A percentile compares a stretch with the other conserved stretches of the same genome.
These are phyloP conservation scores for Fonsecaea erecta DNA, from an alignment of 2,329 filamentous ascomycete genomes.

Conservation along the genomic window DNA sequence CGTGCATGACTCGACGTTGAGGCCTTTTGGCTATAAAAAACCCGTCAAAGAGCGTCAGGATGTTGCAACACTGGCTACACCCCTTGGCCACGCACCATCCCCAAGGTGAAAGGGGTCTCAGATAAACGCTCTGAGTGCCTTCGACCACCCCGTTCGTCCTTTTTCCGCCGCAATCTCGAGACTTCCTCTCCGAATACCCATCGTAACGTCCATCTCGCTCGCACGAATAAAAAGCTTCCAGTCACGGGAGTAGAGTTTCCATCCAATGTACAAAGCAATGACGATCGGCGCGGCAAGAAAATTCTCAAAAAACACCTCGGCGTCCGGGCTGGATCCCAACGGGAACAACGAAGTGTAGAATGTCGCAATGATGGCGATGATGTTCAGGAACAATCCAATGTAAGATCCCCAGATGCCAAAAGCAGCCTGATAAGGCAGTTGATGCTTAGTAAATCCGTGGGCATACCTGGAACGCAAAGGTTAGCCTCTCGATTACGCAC, in stretches of 20 bases:
- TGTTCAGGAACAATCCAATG: constrained; percentile 76
- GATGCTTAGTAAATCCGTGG: constrained; percentile 78
- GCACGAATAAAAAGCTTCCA: constrained; percentile 31
- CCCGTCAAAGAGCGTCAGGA: no score
- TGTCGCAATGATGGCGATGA: constrained; percentile 76
- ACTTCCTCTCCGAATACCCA: constrained; percentile 29
- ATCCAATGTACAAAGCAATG: constrained; percentile 47
- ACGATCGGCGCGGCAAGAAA: constrained; percentile 56
- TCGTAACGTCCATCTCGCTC: constrained; percentile 32
- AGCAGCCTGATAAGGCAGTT: constrained; percentile 81
- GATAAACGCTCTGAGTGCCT: constrained; percentile 22
- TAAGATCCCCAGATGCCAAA: constrained; percentile 80
- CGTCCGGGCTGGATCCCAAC: constrained; percentile 53
- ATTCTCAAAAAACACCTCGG: constrained; percentile 51
- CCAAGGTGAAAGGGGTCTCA: neutral
- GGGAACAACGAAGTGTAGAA: constrained; percentile 89
- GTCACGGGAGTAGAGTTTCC: constrained; percentile 42
- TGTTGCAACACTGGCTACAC: no score
- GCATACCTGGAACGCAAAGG: constrained; percentile 60
- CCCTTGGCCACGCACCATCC: no score
- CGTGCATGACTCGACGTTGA: no score
- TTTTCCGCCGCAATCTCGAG: constrained; percentile 24
- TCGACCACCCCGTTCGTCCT: constrained; percentile 17
- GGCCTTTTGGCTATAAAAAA: no score
- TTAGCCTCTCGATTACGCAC: neutral